A percentile compares a stretch with the other conserved stretches of the same genome.
Evolutionary conservation across 73 alveolate genomes (phyloP).

Genomic region (Blepharisma stoltei): DNA sequence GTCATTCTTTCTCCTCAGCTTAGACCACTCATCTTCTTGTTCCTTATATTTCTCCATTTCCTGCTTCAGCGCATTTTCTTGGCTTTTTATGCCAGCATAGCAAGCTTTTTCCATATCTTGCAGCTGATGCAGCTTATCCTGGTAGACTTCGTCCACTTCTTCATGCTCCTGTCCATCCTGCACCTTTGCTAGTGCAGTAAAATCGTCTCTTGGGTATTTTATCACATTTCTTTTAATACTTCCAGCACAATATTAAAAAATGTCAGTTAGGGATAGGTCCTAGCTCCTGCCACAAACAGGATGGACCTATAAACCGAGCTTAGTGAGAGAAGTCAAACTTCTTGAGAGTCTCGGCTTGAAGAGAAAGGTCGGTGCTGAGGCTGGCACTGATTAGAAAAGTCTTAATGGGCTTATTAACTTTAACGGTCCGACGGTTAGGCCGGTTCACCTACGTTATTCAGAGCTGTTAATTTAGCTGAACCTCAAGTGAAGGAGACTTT

Average conservation of each 20-base stretch:
- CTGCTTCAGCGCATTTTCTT: slow-evolving; percentile 51
- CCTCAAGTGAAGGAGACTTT: too few relatives aligned
- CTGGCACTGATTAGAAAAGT: slow-evolving; percentile 43
- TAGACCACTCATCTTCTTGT: slow-evolving; percentile 35
- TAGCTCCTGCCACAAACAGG: too few relatives aligned
- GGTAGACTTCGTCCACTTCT: slow-evolving; percentile 42
- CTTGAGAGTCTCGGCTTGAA: too few relatives aligned
- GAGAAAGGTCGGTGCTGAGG: too few relatives aligned
- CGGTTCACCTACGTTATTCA: too few relatives aligned
- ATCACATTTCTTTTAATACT: slow-evolving; percentile 41
- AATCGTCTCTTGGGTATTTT: slow-evolving; percentile 39
- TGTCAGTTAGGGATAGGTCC: too few relatives aligned
- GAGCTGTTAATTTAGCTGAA: too few relatives aligned
- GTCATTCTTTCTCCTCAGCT: slow-evolving; percentile 30
- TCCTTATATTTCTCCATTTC: slow-evolving; percentile 47
- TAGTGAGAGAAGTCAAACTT: too few relatives aligned
- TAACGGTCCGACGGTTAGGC: too few relatives aligned
- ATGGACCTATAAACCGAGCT: too few relatives aligned
- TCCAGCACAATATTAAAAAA: slow-evolving; percentile 39
- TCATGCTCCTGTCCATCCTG: slow-evolving; percentile 51
- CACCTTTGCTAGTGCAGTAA: slow-evolving; percentile 37
- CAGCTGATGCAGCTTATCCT: slow-evolving; percentile 21
- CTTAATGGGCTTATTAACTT: too few relatives aligned
- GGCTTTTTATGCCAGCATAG: slow-evolving; percentile 54
- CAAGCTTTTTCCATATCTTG: slow-evolving; percentile 63